Evolutionary conservation across 352 stramenopile species (phyloP).

Genomic region (Pythium monospermum): DNA sequence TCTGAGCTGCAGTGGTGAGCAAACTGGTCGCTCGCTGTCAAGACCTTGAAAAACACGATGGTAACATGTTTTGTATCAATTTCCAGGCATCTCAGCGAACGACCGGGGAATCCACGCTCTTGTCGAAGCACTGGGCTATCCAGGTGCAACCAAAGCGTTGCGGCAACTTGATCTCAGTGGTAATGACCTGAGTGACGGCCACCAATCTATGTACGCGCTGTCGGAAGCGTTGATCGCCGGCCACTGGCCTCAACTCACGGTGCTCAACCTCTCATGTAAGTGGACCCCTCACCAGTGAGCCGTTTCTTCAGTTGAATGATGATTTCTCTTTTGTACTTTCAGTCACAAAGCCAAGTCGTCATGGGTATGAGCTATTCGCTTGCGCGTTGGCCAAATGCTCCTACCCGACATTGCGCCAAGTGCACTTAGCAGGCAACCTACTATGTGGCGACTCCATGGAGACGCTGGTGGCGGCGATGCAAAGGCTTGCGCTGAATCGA

Average conservation of each 20-base stretch:
- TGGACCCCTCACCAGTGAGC: not conserved
- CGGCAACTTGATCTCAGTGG: conserved; percentile 19
- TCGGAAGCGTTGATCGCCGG: not conserved
- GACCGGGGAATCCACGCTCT: conserved; percentile 7
- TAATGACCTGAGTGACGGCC: conserved; percentile 11
- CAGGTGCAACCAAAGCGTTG: not conserved
- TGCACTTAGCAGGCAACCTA: conserved; percentile 9
- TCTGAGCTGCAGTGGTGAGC: conserved; percentile 35
- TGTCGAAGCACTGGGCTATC: conserved; percentile 1
- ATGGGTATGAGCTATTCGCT: conserved; percentile 7
- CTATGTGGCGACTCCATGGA: conserved; percentile 10
- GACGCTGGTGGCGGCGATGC: not conserved
- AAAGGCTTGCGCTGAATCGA: not conserved
- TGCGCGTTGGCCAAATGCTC: not conserved
- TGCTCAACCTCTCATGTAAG: conserved; percentile 25
- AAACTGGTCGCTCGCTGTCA: too few relatives aligned
- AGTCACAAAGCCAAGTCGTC: conserved; percentile 9
- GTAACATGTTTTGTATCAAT: too few relatives aligned
- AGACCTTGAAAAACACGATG: too few relatives aligned
- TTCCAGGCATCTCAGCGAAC: conserved; percentile 12
- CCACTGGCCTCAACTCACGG: conserved; percentile 9
- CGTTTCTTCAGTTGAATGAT: not conserved
- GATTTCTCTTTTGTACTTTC: not conserved
- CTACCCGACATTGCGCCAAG: not conserved
- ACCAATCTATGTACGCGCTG: conserved; percentile 2